Evolutionary conservation across 345 rosid genomes (phyloP).

Genomic region (Carallia pectinifolia): DNA sequence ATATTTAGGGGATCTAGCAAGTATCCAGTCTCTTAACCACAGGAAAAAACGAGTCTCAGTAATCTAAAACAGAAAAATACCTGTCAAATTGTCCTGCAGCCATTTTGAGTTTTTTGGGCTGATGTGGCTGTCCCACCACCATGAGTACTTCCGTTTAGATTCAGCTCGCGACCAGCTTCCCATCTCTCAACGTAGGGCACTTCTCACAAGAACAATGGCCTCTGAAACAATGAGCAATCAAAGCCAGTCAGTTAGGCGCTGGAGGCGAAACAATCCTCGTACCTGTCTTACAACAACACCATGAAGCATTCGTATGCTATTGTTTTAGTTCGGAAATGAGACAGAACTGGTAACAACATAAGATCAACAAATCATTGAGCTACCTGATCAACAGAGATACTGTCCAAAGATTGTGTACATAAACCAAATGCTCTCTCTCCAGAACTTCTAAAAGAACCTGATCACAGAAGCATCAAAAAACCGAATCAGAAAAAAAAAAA

Average conservation of each 20-base stretch:
- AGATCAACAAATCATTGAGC: constrained; percentile 16
- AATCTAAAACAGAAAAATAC: constrained; percentile 32
- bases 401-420: not conserved
- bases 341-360: constrained; percentile 3
- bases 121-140: constrained; percentile 99
- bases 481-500: constrained; percentile 1
- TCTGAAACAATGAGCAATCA: not conserved
- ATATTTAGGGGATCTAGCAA: not conserved
- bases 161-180: constrained; percentile 39
- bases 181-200: constrained; percentile 43
- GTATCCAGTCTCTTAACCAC: not conserved
- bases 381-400: constrained; percentile 45
- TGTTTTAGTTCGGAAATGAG: too few species aligned
- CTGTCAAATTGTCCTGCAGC: constrained; percentile 96
- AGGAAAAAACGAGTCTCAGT: not conserved
- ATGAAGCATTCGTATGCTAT: too few species aligned
- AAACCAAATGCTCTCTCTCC: constrained; percentile 5
- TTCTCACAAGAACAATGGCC: not conserved
- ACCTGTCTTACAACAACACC: too few species aligned
- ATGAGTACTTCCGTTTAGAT: constrained; percentile 69
- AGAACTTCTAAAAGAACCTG: constrained; percentile 25
- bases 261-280: too few species aligned
- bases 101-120: constrained; percentile 96
- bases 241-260: too few species aligned
- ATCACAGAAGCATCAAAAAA: constrained; percentile 14